Evolutionary conservation across 179 eudicot genomes (phyloP).

Genomic region (Beta corolliflora): DNA sequence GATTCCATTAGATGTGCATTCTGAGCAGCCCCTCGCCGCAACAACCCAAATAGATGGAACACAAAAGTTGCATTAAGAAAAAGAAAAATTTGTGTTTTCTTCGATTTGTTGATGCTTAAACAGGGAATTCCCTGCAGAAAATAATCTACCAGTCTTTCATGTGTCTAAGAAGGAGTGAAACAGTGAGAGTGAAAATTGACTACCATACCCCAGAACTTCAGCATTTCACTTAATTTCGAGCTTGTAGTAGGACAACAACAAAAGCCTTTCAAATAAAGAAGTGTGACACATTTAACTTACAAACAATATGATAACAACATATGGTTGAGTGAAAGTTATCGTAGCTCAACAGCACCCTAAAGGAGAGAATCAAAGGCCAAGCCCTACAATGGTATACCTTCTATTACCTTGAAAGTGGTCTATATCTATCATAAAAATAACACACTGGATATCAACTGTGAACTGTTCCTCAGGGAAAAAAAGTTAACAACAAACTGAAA

Average conservation of each 20-base stretch:
- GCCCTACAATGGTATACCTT: not conserved
- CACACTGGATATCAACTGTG: not conserved
- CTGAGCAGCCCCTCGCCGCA: not conserved
- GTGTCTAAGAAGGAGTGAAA: not conserved
- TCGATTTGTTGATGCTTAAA: not conserved
- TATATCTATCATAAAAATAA: not conserved
- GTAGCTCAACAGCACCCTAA: too few relatives aligned
- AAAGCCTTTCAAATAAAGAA: not conserved
- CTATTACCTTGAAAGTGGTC: not conserved
- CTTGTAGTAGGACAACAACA: not conserved
- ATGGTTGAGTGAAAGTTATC: not conserved
- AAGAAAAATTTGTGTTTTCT: not conserved
- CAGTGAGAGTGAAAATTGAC: not conserved
- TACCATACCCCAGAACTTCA: not conserved
- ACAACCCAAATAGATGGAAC: not conserved
- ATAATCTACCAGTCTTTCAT: not conserved
- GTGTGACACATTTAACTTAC: not conserved
- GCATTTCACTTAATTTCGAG: not conserved
- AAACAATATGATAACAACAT: not conserved
- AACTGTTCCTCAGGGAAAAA: too few relatives aligned
- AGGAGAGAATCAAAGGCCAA: not conserved
- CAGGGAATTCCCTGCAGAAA: not conserved
- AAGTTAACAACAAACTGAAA: not conserved
- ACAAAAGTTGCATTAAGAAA: not conserved
- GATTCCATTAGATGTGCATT: not conserved